A percentile compares a stretch with the other conserved stretches of the same genome.
These are phyloP conservation scores for Epichloe festucae DNA, from an alignment of 2,329 filamentous ascomycete species.

Conservation along the genomic window DNA sequence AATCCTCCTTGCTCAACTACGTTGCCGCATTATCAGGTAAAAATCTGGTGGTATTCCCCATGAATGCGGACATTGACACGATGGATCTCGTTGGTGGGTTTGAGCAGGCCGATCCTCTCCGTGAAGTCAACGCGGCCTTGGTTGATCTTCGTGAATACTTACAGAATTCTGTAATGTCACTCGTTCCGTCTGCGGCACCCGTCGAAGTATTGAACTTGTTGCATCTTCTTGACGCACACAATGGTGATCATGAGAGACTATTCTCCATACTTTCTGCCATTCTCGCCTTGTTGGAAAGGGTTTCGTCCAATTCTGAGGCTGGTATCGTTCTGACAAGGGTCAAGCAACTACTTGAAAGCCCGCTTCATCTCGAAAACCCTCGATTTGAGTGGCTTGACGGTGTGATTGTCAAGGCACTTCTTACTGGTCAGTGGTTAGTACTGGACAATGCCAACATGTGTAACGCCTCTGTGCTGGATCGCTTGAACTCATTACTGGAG, in stretches of 20 bases:
- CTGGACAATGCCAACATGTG: slow-evolving; percentile 97
- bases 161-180: slow-evolving; percentile 34
- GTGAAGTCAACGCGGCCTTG: slow-evolving; percentile 50
- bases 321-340: slow-evolving; percentile 34
- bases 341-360: slow-evolving; percentile 35
- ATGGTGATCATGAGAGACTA: slow-evolving; percentile 26
- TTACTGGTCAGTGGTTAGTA: slow-evolving; percentile 81
- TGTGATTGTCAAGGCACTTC: slow-evolving; percentile 73
- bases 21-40: slow-evolving; percentile 70
- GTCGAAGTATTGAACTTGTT: slow-evolving; percentile 36
- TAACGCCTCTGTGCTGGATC: slow-evolving; percentile 84
- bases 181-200: slow-evolving; percentile 34
- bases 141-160: slow-evolving; percentile 37
- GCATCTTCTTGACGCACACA: slow-evolving; percentile 31
- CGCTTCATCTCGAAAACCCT: slow-evolving; percentile 52
- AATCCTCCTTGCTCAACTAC: slow-evolving; percentile 67
- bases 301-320: slow-evolving; percentile 33
- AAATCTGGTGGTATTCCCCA: slow-evolving; percentile 65
- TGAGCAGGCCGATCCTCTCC: slow-evolving; percentile 77
- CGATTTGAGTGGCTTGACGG: slow-evolving; percentile 96
- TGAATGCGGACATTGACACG: slow-evolving; percentile 91
- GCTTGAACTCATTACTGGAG: slow-evolving; percentile 87
- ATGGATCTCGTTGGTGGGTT: slow-evolving; percentile 97
- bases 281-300: slow-evolving; percentile 25
- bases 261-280: slow-evolving; percentile 25